A percentile compares a stretch with the other conserved stretches of the same genome.
phyloP scores from a whole-genome alignment of 371 early-diverging fungal species.

The Mortierella sp. region DNA sequence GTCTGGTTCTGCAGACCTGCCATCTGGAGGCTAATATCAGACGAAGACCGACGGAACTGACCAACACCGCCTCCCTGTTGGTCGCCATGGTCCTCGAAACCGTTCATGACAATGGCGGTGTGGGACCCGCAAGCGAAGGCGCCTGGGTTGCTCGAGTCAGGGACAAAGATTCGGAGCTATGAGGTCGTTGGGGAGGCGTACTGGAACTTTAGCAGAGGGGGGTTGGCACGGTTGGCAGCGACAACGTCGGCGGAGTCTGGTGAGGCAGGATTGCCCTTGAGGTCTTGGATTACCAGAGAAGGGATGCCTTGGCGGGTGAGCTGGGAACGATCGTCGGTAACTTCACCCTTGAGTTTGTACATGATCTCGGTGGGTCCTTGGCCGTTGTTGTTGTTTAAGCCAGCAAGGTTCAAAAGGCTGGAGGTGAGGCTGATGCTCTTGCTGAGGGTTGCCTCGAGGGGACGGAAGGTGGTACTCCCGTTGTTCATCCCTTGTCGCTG shows the following conservation, averaged over 20 bases:
- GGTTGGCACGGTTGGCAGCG: conserved; percentile 7
- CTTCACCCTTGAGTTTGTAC: conserved; percentile 28
- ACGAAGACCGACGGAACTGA: conserved; percentile 21
- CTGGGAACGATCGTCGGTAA: conserved; percentile 39
- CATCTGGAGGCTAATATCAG: conserved; percentile 29
- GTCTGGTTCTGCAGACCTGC: not conserved
- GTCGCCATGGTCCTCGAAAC: not conserved
- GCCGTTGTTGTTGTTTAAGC: conserved; percentile 10
- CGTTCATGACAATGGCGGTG: conserved; percentile 12
- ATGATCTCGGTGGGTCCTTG: conserved; percentile 4
- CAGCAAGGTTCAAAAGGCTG: conserved; percentile 32
- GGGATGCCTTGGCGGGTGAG: conserved; percentile 23
- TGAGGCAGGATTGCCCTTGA: conserved; percentile 31
- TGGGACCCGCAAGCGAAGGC: conserved; percentile 18
- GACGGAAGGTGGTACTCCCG: conserved; percentile 14
- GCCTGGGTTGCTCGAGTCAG: conserved; percentile 15
- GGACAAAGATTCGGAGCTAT: conserved; percentile 42
- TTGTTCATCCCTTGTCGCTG: conserved; percentile 18
- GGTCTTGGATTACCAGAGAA: conserved; percentile 23
- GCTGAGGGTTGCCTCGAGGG: conserved; percentile 16
- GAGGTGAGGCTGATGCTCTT: conserved; percentile 29
- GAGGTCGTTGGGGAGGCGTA: conserved; percentile 49
- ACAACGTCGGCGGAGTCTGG: conserved; percentile 20
- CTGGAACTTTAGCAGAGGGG: conserved; percentile 35
- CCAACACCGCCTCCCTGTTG: not conserved